These are phyloP conservation scores for Paratrimastix pyriformis DNA, from an alignment of 78 protist genomes.

Conservation along the genomic window DNA sequence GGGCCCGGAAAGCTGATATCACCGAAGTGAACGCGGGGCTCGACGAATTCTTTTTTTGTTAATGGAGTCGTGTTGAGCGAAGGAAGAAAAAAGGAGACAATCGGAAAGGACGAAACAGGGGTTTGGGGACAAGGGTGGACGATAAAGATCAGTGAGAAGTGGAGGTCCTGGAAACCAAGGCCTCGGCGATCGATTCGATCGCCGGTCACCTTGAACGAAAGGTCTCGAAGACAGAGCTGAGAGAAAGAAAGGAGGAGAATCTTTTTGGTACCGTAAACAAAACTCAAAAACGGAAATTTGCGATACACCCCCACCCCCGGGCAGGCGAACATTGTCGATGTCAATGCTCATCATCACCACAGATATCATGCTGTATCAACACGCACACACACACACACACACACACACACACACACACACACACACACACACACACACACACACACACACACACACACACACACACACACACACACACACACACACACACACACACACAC, in stretches of 20 bases:
- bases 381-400: not conserved
- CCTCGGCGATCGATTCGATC: not conserved
- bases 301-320: too few relatives aligned
- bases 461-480: not conserved
- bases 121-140: too few relatives aligned
- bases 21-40: not conserved
- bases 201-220: not conserved
- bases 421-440: not conserved
- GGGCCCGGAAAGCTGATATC: not conserved
- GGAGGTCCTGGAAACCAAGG: not conserved
- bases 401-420: not conserved
- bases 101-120: too few relatives aligned
- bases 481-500: not conserved
- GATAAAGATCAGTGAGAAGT: too few relatives aligned
- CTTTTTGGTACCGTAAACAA: not conserved
- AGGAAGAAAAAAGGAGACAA: too few relatives aligned
- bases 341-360: too few relatives aligned
- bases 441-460: conserved; percentile 3
- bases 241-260: too few relatives aligned
- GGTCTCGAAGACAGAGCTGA: not conserved
- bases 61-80: too few relatives aligned
- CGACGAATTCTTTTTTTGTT: not conserved
- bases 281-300: not conserved
- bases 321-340: too few relatives aligned
- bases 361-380: too few relatives aligned